phyloP scores from a whole-genome alignment of 2,329 filamentous ascomycete genomes.

The Colletotrichum echinochloae region DNA sequence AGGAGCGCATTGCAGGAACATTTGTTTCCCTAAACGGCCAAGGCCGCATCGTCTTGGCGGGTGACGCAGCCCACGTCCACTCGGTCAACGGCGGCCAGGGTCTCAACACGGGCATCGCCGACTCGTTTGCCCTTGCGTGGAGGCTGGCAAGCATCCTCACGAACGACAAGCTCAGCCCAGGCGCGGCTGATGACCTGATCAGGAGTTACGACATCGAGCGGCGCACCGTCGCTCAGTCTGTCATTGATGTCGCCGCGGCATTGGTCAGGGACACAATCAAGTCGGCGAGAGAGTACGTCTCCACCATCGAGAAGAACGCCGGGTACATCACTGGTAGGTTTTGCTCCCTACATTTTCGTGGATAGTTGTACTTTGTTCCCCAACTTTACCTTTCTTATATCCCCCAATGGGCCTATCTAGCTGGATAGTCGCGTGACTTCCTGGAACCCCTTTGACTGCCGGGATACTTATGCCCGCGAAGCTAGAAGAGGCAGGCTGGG shows the following conservation, averaged over 20 bases:
- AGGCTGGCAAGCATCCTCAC: constrained; percentile 57
- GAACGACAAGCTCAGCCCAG: constrained; percentile 43
- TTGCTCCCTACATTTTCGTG: not conserved
- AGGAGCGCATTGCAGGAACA: constrained; percentile 64
- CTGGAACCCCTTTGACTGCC: not conserved
- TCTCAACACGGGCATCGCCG: constrained; percentile 63
- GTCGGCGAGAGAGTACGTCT: constrained; percentile 59
- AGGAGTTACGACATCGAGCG: constrained; percentile 59
- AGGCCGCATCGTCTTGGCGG: constrained; percentile 61
- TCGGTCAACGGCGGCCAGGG: constrained; percentile 62
- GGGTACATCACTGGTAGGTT: constrained; percentile 59
- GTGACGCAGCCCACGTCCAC: constrained; percentile 64
- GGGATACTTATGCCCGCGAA: not conserved
- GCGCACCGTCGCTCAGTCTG: constrained; percentile 56
- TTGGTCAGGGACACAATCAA: constrained; percentile 59
- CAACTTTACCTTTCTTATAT: not conserved
- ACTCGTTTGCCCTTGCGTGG: constrained; percentile 64
- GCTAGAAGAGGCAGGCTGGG: not conserved
- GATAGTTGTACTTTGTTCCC: not conserved
- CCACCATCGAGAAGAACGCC: constrained; percentile 60
- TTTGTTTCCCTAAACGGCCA: constrained; percentile 54
- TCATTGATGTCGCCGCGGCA: constrained; percentile 60
- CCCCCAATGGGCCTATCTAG: not conserved
- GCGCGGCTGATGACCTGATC: constrained; percentile 48
- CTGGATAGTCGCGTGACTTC: not conserved